Evolutionary conservation across 2,329 filamentous ascomycete species (phyloP), one percentile per base, ranked within the genome.

Genomic region (Monosporascus sp.): DNA sequence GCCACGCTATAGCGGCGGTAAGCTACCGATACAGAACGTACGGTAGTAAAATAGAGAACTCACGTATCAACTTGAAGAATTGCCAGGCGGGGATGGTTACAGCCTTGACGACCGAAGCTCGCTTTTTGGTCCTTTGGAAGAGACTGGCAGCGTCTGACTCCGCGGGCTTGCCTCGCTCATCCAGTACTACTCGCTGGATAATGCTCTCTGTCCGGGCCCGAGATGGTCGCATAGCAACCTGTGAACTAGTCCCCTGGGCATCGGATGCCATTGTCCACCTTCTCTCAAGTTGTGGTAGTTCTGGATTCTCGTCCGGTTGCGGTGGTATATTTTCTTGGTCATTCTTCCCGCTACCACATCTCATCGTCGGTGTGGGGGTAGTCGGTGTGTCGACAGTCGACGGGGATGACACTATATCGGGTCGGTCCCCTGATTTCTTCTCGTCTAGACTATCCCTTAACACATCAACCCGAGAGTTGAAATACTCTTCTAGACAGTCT

Each of bases 81-180:
- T 97, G 93, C 91, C 92, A 97, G 2, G 94, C 94, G 38, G 93
- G 93, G 76, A 97, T 96, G 54, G 93, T 86, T 15, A 97, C 88
- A 63, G 96, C 92, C 65, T 93, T 96, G 60, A 74, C 77, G 53
- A 78, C 75, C 2, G 79, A 80, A 61, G 75, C 70, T 66, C 78
- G 67, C 60, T 67, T 69, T 63, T 74, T 69, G 60, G 72, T 68
- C 68, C 74, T 73, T 56, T 74, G 72, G 41, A 76, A 67, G 31
- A 78, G 64, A 15, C 67, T 73, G 17, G 68, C 64, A 15, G 72
- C 67, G 26, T 78, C 74, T 2, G 73, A 59, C 40, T 74, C 72
- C 5, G 72, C 65, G 4, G 75, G 63, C n/a, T 73, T 72, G 6
- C 74, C 75, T 28, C 78, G 69, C 41, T 78, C 76, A 51, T 83